Percentiles rank a stretch among this genome's conserved stretches.
Conservation (phyloP, 1,139 yeast genomes). For the Taphrina pruni region DNA sequence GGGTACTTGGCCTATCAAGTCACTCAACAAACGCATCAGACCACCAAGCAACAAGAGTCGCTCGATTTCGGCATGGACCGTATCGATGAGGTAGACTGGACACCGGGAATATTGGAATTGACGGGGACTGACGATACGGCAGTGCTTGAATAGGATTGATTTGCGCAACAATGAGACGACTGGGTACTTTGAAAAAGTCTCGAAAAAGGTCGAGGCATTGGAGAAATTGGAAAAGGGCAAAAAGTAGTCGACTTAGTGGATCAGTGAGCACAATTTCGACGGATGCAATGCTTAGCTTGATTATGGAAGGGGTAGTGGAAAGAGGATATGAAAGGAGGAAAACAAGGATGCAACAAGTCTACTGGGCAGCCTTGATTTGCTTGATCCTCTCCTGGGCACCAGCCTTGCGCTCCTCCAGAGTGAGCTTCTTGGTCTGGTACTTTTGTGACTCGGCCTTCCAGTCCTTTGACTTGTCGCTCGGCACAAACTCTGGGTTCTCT, state of each 20-base stretch:
- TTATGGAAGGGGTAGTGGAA: constrained; percentile 1
- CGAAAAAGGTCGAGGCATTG: constrained; percentile 29
- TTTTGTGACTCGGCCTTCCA: constrained; percentile 96
- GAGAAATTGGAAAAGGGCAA: constrained; percentile 15
- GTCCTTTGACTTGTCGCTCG: constrained; percentile 93
- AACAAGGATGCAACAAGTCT: not conserved
- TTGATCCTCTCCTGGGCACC: constrained; percentile 53
- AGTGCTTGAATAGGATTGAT: constrained; percentile 36
- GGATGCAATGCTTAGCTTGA: constrained; percentile 20
- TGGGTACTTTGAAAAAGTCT: constrained; percentile 29
- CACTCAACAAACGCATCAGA: not conserved
- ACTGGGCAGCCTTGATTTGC: constrained; percentile 33
- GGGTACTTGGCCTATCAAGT: constrained; percentile 17
- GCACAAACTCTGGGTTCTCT: constrained; percentile 84
- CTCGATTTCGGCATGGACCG: constrained; percentile 31
- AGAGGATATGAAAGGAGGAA: not conserved
- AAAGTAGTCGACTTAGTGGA: not conserved
- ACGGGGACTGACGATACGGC: not conserved
- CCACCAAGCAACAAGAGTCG: constrained; percentile 6
- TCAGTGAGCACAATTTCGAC: too few relatives aligned
- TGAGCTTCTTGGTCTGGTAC: constrained; percentile 85
- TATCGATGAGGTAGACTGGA: constrained; percentile 16
- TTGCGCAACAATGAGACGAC: constrained; percentile 38
- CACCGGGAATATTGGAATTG: not conserved
- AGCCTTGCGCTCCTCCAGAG: constrained; percentile 90